Conservation (phyloP, 1,139 yeast genomes). For the Arxiozyma slooffiae region DNA sequence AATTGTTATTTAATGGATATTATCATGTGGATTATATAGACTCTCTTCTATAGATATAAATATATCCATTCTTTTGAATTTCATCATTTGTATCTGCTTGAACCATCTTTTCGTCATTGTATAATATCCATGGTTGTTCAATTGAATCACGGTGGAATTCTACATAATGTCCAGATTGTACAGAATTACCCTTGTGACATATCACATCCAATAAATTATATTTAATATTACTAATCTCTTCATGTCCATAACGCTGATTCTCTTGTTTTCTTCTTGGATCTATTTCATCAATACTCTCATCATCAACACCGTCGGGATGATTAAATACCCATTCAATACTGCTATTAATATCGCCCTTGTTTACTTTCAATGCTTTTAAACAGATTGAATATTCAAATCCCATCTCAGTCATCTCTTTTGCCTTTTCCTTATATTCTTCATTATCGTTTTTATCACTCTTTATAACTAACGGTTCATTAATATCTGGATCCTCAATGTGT, state of each 20-base stretch:
- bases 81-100: constrained; percentile 48
- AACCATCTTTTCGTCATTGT: constrained; percentile 90
- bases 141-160: constrained; percentile 51
- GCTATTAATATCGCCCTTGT: constrained; percentile 51
- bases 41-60: constrained; percentile 34
- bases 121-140: constrained; percentile 61
- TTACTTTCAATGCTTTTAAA: constrained; percentile 55
- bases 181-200: constrained; percentile 90
- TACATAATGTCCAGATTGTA: constrained; percentile 95
- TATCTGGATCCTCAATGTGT: constrained; percentile 76
- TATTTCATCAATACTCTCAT: constrained; percentile 2
- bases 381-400: constrained; percentile 63
- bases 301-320: constrained; percentile 61
- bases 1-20: neutral
- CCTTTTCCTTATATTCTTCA: constrained; percentile 33
- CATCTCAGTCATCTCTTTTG: constrained; percentile 43
- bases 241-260: constrained; percentile 21
- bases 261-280: constrained; percentile 6
- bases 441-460: constrained; percentile 1
- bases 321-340: constrained; percentile 87
- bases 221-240: constrained; percentile 20
- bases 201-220: constrained; percentile 62
- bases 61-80: constrained; percentile 52
- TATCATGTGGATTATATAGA: neutral
- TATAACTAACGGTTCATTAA: constrained; percentile 51